Base-by-base conservation (phyloP, 169 alveolate genomes). In the Plasmodium yoelii region DNA sequence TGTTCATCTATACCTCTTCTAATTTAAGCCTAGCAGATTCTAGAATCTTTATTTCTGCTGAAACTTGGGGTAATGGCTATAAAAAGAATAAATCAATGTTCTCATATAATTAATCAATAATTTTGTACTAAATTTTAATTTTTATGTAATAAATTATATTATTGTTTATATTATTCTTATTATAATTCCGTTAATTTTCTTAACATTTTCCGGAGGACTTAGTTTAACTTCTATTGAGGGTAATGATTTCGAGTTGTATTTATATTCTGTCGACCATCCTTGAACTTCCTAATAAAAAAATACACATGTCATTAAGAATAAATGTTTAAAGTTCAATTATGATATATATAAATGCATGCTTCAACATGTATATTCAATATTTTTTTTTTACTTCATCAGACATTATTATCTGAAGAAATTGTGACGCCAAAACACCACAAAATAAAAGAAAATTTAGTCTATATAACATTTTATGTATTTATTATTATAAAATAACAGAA, bases 41-140 rank as follows among this genome's bases (percentile, higher is more conserved):
- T 19, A 92, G 72, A 42, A 86, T 47, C 53, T 93, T 88, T 22
- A 93, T 73, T 73, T 87, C 91, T 68, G 93, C 92, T 47, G 92
- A 80, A 53, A 93, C 95, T 91, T 93, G 95, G 10, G 96, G 96
- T n/a, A 90, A 91, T 6, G 96, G 96, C 96, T 93, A 82, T 6
- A 18, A 12, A 80, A 64, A 65, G 46, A 64, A 72, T 4, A 61
- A n/a, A 19, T 69, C 10, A n/a, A 18, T 56, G 55, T 56, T 9
- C 65, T 28, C 10, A 39, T 8, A 39, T 13, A 61, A 15, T 6
- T 24, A 8, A 4, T 13, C 18, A 1, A 13, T 46, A 9, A 4
- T 7, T 61, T 10, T 9, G 34, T 72, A 44, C 87, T 34, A 34
- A n/a, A 3, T 8, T 51, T 63, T 9, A 1, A n/a, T 63, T 51